These are phyloP conservation scores for Ceratobasidium sp. DNA, from an alignment of 1,284 basidiomycete species.

Conservation along the genomic window DNA sequence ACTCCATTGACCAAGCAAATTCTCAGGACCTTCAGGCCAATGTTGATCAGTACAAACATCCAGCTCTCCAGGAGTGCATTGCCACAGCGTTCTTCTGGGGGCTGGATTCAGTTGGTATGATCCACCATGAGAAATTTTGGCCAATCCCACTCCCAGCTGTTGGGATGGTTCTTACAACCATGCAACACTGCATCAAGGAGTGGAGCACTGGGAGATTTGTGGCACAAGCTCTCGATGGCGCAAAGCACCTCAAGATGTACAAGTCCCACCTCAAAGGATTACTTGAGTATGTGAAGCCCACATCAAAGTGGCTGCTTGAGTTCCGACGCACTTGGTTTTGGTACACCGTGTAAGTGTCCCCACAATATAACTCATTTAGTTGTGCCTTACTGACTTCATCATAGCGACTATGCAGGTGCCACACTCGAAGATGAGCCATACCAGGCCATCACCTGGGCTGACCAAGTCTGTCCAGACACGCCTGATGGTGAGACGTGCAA, in stretches of 20 bases:
- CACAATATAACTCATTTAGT: background rate
- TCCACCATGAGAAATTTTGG: background rate
- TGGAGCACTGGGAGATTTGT: background rate
- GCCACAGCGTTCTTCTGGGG: background rate
- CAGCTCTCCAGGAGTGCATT: background rate
- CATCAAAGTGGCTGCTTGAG: background rate
- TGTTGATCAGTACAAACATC: background rate
- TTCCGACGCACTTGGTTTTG: background rate
- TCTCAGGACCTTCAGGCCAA: background rate
- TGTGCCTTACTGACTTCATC: background rate
- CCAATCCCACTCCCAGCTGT: constrained; percentile 1
- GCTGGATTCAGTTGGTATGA: background rate
- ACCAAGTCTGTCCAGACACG: constrained; percentile 5
- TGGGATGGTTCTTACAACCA: background rate
- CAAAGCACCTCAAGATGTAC: background rate
- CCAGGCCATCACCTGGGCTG: constrained; percentile 1
- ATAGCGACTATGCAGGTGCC: constrained; percentile 1
- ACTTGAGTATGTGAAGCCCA: background rate
- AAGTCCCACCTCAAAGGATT: background rate
- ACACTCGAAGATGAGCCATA: background rate
- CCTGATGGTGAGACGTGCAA: background rate
- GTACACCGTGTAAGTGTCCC: constrained; percentile 3
- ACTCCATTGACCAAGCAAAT: background rate
- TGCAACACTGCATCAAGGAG: constrained; percentile 14
- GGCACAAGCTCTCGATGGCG: background rate